Conservation (phyloP, 176 grass and related monocot species). For the Avena eriantha region DNA sequence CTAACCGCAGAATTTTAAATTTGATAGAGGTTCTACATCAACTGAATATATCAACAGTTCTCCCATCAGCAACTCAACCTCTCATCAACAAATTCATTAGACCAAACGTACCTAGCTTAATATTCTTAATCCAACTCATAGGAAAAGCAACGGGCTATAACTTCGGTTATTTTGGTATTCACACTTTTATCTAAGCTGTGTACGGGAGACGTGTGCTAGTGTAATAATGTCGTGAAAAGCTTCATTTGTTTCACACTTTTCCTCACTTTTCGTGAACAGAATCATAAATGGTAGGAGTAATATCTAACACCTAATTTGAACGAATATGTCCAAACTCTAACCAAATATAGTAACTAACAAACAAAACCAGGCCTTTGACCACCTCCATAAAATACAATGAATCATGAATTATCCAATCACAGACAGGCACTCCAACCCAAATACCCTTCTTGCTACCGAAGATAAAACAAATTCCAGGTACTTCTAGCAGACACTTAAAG, state of each 20-base stretch:
- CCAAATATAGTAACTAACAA: conserved; percentile 3
- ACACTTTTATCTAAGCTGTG: conserved; percentile 15
- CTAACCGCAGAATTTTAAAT: conserved; percentile 28
- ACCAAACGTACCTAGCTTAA: conserved; percentile 14
- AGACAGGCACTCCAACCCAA: background rate
- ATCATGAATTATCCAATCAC: background rate
- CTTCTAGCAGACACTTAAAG: background rate
- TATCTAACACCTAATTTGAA: background rate
- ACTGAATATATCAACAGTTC: conserved; percentile 44
- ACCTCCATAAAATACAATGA: conserved; percentile 18
- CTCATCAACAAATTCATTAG: conserved; percentile 27
- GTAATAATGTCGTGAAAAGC: background rate
- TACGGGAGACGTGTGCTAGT: background rate
- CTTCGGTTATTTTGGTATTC: background rate
- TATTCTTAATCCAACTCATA: conserved; percentile 17
- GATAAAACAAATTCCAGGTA: background rate
- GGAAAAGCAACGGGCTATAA: conserved; percentile 19
- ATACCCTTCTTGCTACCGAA: conserved; percentile 5
- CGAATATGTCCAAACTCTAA: background rate
- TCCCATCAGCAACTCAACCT: conserved; percentile 19
- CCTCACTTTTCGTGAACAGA: background rate
- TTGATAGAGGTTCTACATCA: conserved; percentile 38
- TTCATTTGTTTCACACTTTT: conserved; percentile 5
- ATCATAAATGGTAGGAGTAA: background rate
- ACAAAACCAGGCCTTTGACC: background rate